These are phyloP conservation scores for Gyromitra esculenta DNA, from an alignment of 2,329 filamentous ascomycete genomes.

Conservation along the genomic window DNA sequence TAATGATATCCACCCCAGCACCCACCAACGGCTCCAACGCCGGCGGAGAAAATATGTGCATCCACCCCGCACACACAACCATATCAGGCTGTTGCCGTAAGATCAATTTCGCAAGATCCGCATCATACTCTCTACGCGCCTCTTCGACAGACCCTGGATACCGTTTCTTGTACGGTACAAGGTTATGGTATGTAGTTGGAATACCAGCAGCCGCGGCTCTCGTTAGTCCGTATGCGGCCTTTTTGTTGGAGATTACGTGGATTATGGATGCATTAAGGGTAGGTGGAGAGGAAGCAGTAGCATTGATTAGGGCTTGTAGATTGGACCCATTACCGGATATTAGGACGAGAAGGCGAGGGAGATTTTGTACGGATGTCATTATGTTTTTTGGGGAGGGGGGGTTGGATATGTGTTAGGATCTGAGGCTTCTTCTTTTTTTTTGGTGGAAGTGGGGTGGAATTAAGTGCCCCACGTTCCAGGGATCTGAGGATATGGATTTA, in stretches of 20 bases:
- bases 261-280: conserved; percentile 64
- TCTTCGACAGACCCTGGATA: conserved; percentile 67
- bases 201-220: conserved; percentile 71
- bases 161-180: conserved; percentile 77
- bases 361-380: background rate
- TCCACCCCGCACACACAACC: conserved; percentile 85
- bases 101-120: conserved; percentile 75
- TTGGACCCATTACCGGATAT: conserved; percentile 80
- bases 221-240: conserved; percentile 71
- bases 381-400: background rate
- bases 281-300: conserved; percentile 59
- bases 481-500: background rate
- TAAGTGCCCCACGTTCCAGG: background rate
- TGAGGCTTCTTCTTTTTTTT: background rate
- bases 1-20: conserved; percentile 76
- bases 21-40: conserved; percentile 75
- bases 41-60: conserved; percentile 78
- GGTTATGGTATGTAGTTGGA: conserved; percentile 81
- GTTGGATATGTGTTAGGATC: background rate
- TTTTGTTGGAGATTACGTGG: conserved; percentile 73
- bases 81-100: conserved; percentile 73
- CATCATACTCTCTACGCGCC: conserved; percentile 76
- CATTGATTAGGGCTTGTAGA: conserved; percentile 78
- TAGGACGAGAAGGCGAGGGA: conserved; percentile 70
- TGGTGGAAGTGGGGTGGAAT: background rate